Evolutionary conservation across 2,329 filamentous ascomycete genomes (phyloP).

Genomic region (Colletotrichum sp.): DNA sequence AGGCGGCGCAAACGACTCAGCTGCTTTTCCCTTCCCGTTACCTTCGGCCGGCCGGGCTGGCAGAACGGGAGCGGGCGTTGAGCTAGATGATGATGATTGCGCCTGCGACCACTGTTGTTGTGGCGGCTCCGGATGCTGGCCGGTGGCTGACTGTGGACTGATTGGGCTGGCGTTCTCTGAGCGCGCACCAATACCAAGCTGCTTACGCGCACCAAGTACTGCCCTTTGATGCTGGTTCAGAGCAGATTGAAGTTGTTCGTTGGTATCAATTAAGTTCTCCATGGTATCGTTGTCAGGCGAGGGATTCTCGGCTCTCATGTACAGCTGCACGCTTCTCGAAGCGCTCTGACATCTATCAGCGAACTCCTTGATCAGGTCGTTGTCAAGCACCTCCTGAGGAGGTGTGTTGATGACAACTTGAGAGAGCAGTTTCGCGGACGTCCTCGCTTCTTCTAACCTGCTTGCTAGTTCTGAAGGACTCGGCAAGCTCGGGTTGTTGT

Average conservation of each 20-base stretch:
- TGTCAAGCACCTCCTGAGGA: slow-evolving; percentile 73
- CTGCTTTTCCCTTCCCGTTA: slow-evolving; percentile 31
- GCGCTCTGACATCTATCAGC: slow-evolving; percentile 84
- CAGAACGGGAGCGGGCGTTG: slow-evolving; percentile 4
- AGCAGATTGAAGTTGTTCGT: slow-evolving; percentile 85
- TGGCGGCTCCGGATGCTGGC: slow-evolving; percentile 22
- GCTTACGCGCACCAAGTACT: slow-evolving; percentile 67
- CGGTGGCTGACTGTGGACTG: slow-evolving; percentile 16
- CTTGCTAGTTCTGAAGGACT: slow-evolving; percentile 77
- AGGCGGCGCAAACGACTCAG: slow-evolving; percentile 22
- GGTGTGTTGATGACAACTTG: slow-evolving; percentile 91
- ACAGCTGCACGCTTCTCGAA: slow-evolving; percentile 80
- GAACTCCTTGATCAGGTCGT: slow-evolving; percentile 94
- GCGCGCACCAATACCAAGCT: slow-evolving; percentile 45
- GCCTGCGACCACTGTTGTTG: slow-evolving; percentile 25
- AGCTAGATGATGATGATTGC: slow-evolving; percentile 19
- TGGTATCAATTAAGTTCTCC: slow-evolving; percentile 91
- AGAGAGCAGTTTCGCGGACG: slow-evolving; percentile 88
- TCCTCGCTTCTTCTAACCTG: slow-evolving; percentile 87
- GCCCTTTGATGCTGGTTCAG: slow-evolving; percentile 86
- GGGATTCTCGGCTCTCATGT: slow-evolving; percentile 82
- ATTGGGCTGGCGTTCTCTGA: slow-evolving; percentile 30
- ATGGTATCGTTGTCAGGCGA: slow-evolving; percentile 92
- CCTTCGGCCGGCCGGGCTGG: slow-evolving; percentile 8
- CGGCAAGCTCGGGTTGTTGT: slow-evolving; percentile 60